Conservation (phyloP, 345 rosid species). For the Citrus sp. region DNA sequence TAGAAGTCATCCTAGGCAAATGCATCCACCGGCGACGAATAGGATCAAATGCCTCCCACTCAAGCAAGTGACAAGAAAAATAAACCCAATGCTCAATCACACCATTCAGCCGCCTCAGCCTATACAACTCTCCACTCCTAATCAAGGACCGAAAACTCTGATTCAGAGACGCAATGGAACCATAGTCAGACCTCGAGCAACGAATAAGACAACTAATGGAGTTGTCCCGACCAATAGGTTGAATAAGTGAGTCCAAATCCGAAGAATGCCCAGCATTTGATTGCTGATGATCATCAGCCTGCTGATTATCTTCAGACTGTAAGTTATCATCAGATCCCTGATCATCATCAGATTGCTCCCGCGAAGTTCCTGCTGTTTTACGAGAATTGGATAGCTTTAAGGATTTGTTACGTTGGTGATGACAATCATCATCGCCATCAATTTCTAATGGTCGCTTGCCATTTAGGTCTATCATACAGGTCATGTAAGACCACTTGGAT, state of each 20-base stretch:
- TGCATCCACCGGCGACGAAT: constrained; percentile 70
- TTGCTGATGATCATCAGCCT: constrained; percentile 10
- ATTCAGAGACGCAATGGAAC: constrained; percentile 67
- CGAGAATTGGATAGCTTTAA: constrained; percentile 12
- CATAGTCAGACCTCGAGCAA: constrained; percentile 84
- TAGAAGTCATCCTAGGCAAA: constrained; percentile 69
- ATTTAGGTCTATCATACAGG: constrained; percentile 28
- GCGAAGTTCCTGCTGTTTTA: background rate
- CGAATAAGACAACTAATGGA: constrained; percentile 66
- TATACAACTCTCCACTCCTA: constrained; percentile 70
- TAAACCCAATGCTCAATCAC: constrained; percentile 89
- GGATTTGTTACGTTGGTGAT: constrained; percentile 12
- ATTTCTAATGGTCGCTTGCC: constrained; percentile 52
- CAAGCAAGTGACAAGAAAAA: constrained; percentile 76
- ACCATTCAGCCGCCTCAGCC: constrained; percentile 47
- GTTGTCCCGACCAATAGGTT: constrained; percentile 71
- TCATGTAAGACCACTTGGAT: constrained; percentile 60
- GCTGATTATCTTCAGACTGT: constrained; percentile 7
- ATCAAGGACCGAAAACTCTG: constrained; percentile 61
- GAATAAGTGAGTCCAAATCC: constrained; percentile 59
- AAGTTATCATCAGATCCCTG: constrained; percentile 14
- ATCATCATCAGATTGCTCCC: constrained; percentile 17
- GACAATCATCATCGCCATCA: constrained; percentile 24
- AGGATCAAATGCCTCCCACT: constrained; percentile 95
- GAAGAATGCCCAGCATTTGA: constrained; percentile 44